Percentiles rank a stretch among this genome's conserved stretches.
Evolutionary conservation across 805 yeast genomes (phyloP).

Genomic region (Candida ulmi): DNA sequence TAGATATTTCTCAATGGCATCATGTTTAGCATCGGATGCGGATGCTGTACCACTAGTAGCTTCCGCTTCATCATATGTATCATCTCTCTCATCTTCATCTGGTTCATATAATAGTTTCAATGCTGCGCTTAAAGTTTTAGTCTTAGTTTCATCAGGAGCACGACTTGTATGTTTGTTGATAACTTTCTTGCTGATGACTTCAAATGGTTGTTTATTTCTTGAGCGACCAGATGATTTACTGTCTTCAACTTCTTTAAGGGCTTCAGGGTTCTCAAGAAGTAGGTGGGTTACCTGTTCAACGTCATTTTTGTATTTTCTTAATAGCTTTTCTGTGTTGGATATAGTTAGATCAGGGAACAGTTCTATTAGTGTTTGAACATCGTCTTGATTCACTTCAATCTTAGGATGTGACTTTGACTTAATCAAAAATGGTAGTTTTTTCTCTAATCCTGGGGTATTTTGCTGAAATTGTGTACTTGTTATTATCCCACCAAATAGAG

Average conservation of each 20-base stretch:
- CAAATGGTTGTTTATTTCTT: conserved; percentile 15
- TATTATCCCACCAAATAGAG: conserved; percentile 50
- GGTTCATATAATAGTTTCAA: conserved; percentile 58
- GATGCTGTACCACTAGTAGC: conserved; percentile 19
- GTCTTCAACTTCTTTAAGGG: conserved; percentile 26
- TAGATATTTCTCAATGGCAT: conserved; percentile 45
- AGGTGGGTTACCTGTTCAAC: conserved; percentile 54
- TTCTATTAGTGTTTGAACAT: conserved; percentile 39
- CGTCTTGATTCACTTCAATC: conserved; percentile 21
- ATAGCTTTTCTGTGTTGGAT: conserved; percentile 41
- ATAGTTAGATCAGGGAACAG: conserved; percentile 61
- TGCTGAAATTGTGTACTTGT: conserved; percentile 41
- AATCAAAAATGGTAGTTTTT: conserved; percentile 44
- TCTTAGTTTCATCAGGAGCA: conserved; percentile 45
- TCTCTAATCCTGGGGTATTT: conserved; percentile 45
- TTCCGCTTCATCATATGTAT: conserved; percentile 56
- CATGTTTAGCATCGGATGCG: conserved; percentile 20
- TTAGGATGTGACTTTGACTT: conserved; percentile 2
- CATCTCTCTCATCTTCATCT: conserved; percentile 86
- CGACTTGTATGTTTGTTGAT: conserved; percentile 6
- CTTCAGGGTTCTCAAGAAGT: conserved; percentile 56
- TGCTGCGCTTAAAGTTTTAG: conserved; percentile 55
- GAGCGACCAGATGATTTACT: neutral
- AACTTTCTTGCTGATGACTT: conserved; percentile 26
- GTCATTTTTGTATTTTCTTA: conserved; percentile 40